Conservation (phyloP, 2,329 filamentous ascomycete genomes). For the Colletotrichum cuscutae region DNA sequence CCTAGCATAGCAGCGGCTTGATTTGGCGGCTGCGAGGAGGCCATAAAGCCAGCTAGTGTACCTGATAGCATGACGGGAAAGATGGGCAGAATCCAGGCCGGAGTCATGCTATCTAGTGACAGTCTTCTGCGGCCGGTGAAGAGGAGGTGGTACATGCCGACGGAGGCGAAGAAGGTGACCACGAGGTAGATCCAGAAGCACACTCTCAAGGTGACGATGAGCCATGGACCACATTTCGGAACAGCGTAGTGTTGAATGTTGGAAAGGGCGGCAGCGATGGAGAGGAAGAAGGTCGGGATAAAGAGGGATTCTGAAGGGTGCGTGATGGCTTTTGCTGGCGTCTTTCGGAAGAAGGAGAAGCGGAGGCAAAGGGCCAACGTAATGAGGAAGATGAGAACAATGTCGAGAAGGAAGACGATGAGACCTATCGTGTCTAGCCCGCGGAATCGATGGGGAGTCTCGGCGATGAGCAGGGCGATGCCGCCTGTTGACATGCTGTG, state of each 20-base stretch:
- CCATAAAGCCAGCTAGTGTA: slow-evolving; percentile 66
- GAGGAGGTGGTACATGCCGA: slow-evolving; percentile 67
- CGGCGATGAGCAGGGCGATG: slow-evolving; percentile 62
- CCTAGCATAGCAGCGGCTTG: slow-evolving; percentile 64
- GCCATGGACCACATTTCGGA: slow-evolving; percentile 56
- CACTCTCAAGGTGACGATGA: slow-evolving; percentile 62
- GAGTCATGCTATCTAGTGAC: slow-evolving; percentile 63
- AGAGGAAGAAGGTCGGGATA: slow-evolving; percentile 71
- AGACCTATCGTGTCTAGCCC: slow-evolving; percentile 64
- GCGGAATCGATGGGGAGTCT: slow-evolving; percentile 62
- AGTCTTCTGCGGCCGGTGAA: slow-evolving; percentile 59
- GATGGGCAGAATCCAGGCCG: slow-evolving; percentile 70
- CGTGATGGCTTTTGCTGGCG: slow-evolving; percentile 54
- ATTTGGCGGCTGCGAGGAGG: slow-evolving; percentile 56
- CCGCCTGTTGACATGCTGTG: slow-evolving; percentile 49
- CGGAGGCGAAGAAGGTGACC: slow-evolving; percentile 61
- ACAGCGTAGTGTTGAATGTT: slow-evolving; percentile 62
- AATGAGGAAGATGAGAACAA: slow-evolving; percentile 63
- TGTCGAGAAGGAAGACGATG: slow-evolving; percentile 66
- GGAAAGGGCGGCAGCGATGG: slow-evolving; percentile 68
- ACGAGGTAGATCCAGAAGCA: slow-evolving; percentile 72
- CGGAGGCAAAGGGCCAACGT: slow-evolving; percentile 57
- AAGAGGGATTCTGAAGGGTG: slow-evolving; percentile 69
- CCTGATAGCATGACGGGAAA: slow-evolving; percentile 73
- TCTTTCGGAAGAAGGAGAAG: slow-evolving; percentile 58